Base-by-base conservation (phyloP, 441 rosid species). In the Pelargonium australe region DNA sequence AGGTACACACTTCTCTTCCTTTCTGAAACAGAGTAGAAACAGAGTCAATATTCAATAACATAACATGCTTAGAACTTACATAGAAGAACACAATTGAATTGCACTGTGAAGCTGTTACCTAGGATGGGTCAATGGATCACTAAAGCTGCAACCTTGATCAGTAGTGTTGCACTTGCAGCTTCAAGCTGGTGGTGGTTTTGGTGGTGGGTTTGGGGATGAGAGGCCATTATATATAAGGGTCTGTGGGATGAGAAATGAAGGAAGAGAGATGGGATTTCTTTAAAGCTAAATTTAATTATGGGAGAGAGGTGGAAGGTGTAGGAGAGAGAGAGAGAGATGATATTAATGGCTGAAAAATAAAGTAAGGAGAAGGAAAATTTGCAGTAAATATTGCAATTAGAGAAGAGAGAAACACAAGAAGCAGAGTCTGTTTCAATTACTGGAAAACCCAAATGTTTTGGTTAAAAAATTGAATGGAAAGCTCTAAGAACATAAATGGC, bases 261-360 rank as follows among this genome's bases (percentile, higher is more conserved):
- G 68, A 80, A 62, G 85, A 80, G 86, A 78, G 80, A 77, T 58
- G 82, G 78, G 68, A 78, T 75, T 81, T 67, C 74, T 80, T 88
- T 81, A 87, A 91, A 85, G 87, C 86, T 81, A 84, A 80, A 83
- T 82, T 91, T 73, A 91, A 94, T 91, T 85, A 79, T 68, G 85
- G 79, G 73, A 72, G 77, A 79, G 82, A 77, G 88, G 81, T 64
- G 83, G 81, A 73, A 77, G 76, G 84, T 70, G 72, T n/a, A 78
- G 61, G 73, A 68, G n/a, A 76, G 23, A 20, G 73, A 63, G 76
- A 80, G 86, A 67, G 71, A 70, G 84, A 78, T 76, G 84, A 14
- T 69, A 81, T 79, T 84, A 77, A 81, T 79, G 76, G 68, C 68
- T 65, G 68, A 70, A 71, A 85, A 85, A 85, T 72, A 74, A 76